Evolutionary conservation across 306 rosid species (phyloP).

Genomic region (Glycyrrhiza uralensis): DNA sequence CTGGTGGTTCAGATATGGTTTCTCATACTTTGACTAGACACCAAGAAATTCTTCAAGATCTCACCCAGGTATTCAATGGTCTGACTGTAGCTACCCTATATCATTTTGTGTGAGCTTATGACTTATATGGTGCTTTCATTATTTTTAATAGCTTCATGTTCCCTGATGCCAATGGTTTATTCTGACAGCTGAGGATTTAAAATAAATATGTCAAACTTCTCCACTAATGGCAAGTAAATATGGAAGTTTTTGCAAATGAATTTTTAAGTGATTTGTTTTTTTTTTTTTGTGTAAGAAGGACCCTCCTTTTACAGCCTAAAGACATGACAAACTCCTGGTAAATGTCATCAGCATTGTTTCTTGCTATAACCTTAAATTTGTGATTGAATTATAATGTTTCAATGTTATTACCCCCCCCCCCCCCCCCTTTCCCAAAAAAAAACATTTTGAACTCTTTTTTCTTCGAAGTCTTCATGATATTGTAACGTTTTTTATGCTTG

Average conservation of each 20-base stretch:
- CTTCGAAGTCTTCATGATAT: background rate
- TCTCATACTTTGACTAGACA: constrained; percentile 97
- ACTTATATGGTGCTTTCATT: background rate
- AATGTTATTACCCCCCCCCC: background rate
- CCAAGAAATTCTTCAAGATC: constrained; percentile 97
- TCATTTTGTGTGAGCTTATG: background rate
- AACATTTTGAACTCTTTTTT: too few relatives aligned
- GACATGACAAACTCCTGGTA: background rate
- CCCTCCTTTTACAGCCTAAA: background rate
- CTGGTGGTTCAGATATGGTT: constrained; percentile 98
- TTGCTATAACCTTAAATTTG: background rate
- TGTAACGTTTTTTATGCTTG: background rate
- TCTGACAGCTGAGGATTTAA: background rate
- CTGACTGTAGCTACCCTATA: background rate
- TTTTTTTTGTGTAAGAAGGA: background rate
- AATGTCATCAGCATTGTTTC: background rate
- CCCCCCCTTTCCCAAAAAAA: too few relatives aligned
- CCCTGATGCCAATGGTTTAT: background rate
- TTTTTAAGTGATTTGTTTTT: background rate
- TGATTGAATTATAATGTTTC: background rate
- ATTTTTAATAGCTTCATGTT: constrained; percentile 6
- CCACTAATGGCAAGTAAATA: too few relatives aligned
- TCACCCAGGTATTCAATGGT: constrained; percentile 74
- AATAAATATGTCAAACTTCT: background rate
- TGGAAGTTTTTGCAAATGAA: background rate